Conservation (phyloP, 2,329 filamentous ascomycete genomes). For the Gnomoniopsis smithogilvyi region DNA sequence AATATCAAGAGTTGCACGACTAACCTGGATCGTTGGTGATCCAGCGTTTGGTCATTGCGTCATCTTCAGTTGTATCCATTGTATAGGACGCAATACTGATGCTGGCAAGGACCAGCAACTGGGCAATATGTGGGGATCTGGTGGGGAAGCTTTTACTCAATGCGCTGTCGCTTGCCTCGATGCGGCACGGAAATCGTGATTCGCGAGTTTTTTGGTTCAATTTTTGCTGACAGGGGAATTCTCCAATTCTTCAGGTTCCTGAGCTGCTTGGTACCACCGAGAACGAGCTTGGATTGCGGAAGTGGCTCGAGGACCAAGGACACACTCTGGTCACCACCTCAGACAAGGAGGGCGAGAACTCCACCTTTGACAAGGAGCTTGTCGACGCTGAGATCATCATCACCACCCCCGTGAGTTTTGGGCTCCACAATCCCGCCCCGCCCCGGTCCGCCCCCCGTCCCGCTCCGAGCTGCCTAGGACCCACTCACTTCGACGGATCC, state of each 20-base stretch:
- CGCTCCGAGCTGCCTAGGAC: not conserved
- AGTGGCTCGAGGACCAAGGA: slow-evolving; percentile 96
- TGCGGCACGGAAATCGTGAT: not conserved
- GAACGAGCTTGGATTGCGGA: slow-evolving; percentile 95
- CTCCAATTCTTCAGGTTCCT: slow-evolving; percentile 52
- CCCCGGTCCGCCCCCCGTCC: not conserved
- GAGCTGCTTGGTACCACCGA: slow-evolving; percentile 90
- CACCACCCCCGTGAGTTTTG: slow-evolving; percentile 77
- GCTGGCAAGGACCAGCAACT: not conserved
- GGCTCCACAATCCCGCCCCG: not conserved
- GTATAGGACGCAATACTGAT: not conserved
- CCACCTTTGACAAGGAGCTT: slow-evolving; percentile 90
- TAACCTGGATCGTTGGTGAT: too few relatives aligned
- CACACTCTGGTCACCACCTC: slow-evolving; percentile 97
- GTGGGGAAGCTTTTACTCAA: not conserved
- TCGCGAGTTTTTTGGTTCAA: not conserved
- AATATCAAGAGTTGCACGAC: not conserved
- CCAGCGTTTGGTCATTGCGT: not conserved
- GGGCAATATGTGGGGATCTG: not conserved
- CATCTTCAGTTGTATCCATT: not conserved
- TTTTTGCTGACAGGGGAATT: slow-evolving; percentile 1
- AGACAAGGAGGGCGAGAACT: slow-evolving; percentile 92
- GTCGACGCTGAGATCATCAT: slow-evolving; percentile 98
- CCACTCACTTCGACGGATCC: not conserved
- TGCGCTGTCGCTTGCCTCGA: not conserved